phyloP scores from a whole-genome alignment of 768 basidiomycete genomes.

The Tricholoma hemisulphureum region DNA sequence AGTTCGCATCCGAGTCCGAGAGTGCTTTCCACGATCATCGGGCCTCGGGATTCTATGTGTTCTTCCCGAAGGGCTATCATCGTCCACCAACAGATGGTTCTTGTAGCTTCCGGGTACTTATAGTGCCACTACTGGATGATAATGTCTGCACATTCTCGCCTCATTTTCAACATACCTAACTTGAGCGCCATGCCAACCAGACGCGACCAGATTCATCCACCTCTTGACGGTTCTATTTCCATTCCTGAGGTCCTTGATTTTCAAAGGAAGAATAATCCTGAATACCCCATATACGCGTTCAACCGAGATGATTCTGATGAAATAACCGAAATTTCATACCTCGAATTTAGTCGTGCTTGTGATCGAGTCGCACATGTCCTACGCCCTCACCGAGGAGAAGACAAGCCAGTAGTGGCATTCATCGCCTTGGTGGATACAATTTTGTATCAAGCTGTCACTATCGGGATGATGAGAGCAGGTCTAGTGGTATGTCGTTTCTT shows the following conservation, averaged over 20 bases:
- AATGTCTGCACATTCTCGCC: no score
- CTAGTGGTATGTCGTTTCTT: constrained; percentile 20
- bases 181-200: no score
- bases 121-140: no score
- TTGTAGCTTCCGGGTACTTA: no score
- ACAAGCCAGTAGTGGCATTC: constrained; percentile 27
- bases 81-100: no score
- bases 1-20: no score
- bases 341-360: constrained; percentile 40
- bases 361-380: constrained; percentile 36
- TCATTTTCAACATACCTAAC: no score
- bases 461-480: constrained; percentile 31
- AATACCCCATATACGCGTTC: constrained; percentile 17
- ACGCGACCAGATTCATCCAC: constrained; percentile 11
- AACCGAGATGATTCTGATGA: constrained; percentile 14
- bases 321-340: constrained; percentile 25
- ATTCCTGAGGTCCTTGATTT: constrained; percentile 21
- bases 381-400: constrained; percentile 24
- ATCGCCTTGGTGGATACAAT: constrained; percentile 27
- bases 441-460: constrained; percentile 34
- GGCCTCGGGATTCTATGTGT: no score
- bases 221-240: constrained; percentile 13
- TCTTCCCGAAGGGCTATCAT: no score
- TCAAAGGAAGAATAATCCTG: constrained; percentile 19
- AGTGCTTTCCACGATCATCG: no score